phyloP scores from a whole-genome alignment of 805 yeast species.

The Ascoidea tarda region DNA sequence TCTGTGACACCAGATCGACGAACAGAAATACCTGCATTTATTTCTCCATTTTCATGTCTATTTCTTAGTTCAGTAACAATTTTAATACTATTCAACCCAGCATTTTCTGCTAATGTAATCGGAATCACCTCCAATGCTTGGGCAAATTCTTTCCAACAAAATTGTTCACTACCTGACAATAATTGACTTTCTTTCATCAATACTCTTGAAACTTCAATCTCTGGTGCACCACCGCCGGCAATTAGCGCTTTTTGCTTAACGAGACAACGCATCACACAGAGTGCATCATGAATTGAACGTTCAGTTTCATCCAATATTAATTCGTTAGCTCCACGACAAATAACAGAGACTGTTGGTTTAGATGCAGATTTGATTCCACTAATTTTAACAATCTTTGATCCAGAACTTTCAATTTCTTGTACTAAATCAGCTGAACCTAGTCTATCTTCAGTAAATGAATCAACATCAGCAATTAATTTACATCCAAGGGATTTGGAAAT shows the following conservation, averaged over 20 bases:
- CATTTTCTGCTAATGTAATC: slow-evolving; percentile 88
- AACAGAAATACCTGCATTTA: slow-evolving; percentile 89
- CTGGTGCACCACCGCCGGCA: slow-evolving; percentile 99
- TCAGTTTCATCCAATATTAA: slow-evolving; percentile 92
- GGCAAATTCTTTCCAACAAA: slow-evolving; percentile 87
- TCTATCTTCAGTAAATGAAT: slow-evolving; percentile 83
- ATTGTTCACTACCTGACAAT: slow-evolving; percentile 75
- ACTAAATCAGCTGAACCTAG: slow-evolving; percentile 85
- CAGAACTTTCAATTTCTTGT: slow-evolving; percentile 83
- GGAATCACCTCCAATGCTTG: slow-evolving; percentile 87
- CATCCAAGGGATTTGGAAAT: slow-evolving; percentile 74
- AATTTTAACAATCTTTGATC: slow-evolving; percentile 78
- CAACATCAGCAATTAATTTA: slow-evolving; percentile 92
- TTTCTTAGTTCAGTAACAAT: slow-evolving; percentile 87
- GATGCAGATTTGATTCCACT: slow-evolving; percentile 59
- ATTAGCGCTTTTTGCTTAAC: slow-evolving; percentile 74
- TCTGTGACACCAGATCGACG: slow-evolving; percentile 89
- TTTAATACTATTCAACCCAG: slow-evolving; percentile 82
- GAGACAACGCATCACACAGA: slow-evolving; percentile 77
- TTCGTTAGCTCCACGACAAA: slow-evolving; percentile 89
- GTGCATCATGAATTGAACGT: slow-evolving; percentile 92
- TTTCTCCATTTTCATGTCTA: slow-evolving; percentile 83
- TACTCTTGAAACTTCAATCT: slow-evolving; percentile 72
- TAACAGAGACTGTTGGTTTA: slow-evolving; percentile 55
- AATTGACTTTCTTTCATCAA: slow-evolving; percentile 57